A percentile compares a stretch with the other conserved stretches of the same genome.
Conservation (phyloP, 352 stramenopile species). For the Phytophthora hybrid region DNA sequence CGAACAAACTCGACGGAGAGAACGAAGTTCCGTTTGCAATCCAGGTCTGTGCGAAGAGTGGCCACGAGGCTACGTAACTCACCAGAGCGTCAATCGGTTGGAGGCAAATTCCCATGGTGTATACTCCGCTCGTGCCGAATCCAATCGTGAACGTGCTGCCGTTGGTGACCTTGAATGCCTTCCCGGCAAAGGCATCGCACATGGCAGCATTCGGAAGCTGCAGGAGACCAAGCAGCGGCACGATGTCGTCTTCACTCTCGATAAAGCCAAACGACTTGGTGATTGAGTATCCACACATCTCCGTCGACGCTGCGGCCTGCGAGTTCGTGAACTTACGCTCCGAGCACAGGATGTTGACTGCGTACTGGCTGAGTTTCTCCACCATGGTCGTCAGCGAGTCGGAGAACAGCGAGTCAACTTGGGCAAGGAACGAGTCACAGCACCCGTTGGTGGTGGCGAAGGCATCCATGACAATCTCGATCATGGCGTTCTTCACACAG, state of each 20-base stretch:
- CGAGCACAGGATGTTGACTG: constrained; percentile 42
- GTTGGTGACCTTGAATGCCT: constrained; percentile 44
- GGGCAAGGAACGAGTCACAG: constrained; percentile 43
- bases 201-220: constrained; percentile 54
- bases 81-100: constrained; percentile 43
- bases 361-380: constrained; percentile 34
- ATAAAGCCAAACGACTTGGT: constrained; percentile 31
- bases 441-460: constrained; percentile 35
- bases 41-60: constrained; percentile 33
- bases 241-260: constrained; percentile 2
- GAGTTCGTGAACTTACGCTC: constrained; percentile 45
- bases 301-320: constrained; percentile 17
- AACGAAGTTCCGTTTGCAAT: constrained; percentile 13
- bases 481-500: constrained; percentile 31
- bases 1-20: constrained; percentile 42
- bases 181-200: constrained; percentile 46
- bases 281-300: constrained; percentile 47
- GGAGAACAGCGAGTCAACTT: constrained; percentile 43
- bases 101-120: constrained; percentile 50
- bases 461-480: constrained; percentile 35
- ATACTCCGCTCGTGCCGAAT: constrained; percentile 27
- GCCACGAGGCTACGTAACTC: constrained; percentile 36
- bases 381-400: constrained; percentile 36
- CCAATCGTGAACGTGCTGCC: constrained; percentile 31
- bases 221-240: constrained; percentile 14